Conservation (phyloP, 164 flowering plant species). For the Vitis labrusca region DNA sequence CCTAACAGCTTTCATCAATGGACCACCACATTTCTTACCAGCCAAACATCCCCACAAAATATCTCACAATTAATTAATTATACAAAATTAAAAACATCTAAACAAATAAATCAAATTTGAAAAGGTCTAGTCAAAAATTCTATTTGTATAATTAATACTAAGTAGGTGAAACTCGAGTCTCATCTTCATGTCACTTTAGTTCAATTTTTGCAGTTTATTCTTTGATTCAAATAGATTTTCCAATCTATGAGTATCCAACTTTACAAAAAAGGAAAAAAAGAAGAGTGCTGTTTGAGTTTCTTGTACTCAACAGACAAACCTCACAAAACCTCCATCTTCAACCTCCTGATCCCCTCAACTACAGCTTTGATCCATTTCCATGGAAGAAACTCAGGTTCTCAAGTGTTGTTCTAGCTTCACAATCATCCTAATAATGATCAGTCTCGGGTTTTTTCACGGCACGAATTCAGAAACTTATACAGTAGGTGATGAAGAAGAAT, state of each 20-base stretch:
- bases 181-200: too few species aligned
- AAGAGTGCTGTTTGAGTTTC: not conserved
- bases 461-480: constrained; percentile 22
- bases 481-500: constrained; percentile 39
- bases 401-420: not conserved
- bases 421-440: constrained; percentile 10
- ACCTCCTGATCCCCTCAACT: too few species aligned
- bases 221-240: not conserved
- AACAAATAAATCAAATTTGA: too few species aligned
- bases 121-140: too few species aligned
- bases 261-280: not conserved
- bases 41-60: too few species aligned
- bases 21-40: too few species aligned
- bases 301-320: not conserved
- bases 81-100: too few species aligned
- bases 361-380: not conserved
- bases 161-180: too few species aligned
- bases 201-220: not conserved
- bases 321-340: not conserved
- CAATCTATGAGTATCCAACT: not conserved
- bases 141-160: too few species aligned
- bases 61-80: too few species aligned
- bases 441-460: not conserved
- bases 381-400: constrained; percentile 12
- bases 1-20: too few species aligned